phyloP scores from a whole-genome alignment of 768 basidiomycete genomes.

The Kwoniella sp. region DNA sequence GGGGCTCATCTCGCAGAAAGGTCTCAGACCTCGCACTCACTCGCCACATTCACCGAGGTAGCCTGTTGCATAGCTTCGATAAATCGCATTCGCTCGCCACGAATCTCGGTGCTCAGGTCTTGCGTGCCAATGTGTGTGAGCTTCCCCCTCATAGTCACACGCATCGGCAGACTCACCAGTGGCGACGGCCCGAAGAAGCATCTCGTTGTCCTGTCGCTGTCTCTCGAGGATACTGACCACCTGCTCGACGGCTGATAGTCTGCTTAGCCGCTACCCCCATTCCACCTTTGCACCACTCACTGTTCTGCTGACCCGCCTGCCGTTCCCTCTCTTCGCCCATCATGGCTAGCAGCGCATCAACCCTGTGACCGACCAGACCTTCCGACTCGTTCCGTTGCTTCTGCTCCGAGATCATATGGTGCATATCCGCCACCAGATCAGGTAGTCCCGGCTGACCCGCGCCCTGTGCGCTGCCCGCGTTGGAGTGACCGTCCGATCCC shows the following conservation, averaged over 20 bases:
- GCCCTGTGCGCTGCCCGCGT: background rate
- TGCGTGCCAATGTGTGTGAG: background rate
- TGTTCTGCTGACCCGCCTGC: conserved; percentile 35
- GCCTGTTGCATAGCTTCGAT: conserved; percentile 95
- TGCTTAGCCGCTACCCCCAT: background rate
- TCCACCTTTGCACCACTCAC: conserved; percentile 14
- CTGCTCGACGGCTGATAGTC: conserved; percentile 36
- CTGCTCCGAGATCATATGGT: conserved; percentile 52
- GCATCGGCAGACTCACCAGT: conserved; percentile 54
- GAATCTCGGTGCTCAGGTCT: conserved; percentile 80
- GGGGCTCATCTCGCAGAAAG: too few relatives aligned
- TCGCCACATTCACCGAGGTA: conserved; percentile 77
- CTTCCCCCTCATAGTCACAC: background rate
- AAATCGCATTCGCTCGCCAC: conserved; percentile 76
- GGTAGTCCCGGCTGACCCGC: conserved; percentile 29
- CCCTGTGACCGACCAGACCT: conserved; percentile 54
- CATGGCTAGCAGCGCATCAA: conserved; percentile 42
- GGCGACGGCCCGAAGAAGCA: conserved; percentile 63
- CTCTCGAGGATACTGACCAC: conserved; percentile 57
- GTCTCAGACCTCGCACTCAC: conserved; percentile 50
- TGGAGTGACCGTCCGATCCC: background rate
- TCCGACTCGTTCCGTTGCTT: conserved; percentile 55
- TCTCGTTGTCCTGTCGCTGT: conserved; percentile 70
- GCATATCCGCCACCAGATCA: conserved; percentile 51
- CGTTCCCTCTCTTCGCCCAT: conserved; percentile 48